phyloP scores from a whole-genome alignment of 1,139 yeast species.

The Debaryomyces nepalensis region DNA sequence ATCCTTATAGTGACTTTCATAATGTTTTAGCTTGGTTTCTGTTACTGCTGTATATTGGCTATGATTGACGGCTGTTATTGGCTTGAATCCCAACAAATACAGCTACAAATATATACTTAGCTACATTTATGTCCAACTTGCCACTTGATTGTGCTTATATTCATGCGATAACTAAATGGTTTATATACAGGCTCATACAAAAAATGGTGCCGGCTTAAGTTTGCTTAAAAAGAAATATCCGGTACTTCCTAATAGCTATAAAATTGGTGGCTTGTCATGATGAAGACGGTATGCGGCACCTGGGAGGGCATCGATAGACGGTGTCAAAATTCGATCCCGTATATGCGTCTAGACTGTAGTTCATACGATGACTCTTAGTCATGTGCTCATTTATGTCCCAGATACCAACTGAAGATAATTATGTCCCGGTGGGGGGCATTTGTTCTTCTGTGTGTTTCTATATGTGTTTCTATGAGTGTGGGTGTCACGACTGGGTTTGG shows the following conservation, averaged over 20 bases:
- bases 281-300: too few species aligned
- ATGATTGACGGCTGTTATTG: background rate
- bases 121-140: slow-evolving; percentile 1
- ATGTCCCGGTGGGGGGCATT: too few species aligned
- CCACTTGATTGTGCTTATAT: slow-evolving; percentile 12
- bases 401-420: too few species aligned
- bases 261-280: too few species aligned
- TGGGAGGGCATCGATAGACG: too few species aligned
- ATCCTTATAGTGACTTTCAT: slow-evolving; percentile 51
- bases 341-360: too few species aligned
- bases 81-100: background rate
- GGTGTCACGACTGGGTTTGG: too few species aligned
- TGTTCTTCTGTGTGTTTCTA: too few species aligned
- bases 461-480: too few species aligned
- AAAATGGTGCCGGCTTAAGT: background rate
- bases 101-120: background rate
- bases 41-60: background rate
- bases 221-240: slow-evolving; percentile 6
- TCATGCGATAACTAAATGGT: slow-evolving; percentile 7
- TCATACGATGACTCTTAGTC: too few species aligned
- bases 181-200: slow-evolving; percentile 4
- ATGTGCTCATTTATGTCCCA: too few species aligned
- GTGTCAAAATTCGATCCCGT: too few species aligned
- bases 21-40: background rate
- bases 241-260: slow-evolving; percentile 4